These are phyloP conservation scores for Urostyla sp. DNA, from an alignment of 73 alveolate species.

Conservation along the genomic window DNA sequence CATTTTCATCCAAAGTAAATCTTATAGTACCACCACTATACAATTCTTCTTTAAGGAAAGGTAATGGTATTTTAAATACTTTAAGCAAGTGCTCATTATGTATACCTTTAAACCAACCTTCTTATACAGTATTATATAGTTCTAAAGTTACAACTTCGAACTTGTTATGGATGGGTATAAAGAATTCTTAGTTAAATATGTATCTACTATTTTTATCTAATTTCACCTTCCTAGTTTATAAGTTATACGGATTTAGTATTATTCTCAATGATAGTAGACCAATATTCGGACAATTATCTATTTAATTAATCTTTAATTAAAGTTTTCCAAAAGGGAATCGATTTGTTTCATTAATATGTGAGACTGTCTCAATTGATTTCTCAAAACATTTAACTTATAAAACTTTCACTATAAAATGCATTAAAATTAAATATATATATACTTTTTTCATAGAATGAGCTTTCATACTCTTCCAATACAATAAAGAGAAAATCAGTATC, in stretches of 20 bases:
- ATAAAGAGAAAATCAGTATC: constrained; percentile 40
- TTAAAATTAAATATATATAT: no score
- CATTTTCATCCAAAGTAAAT: background rate
- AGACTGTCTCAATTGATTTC: constrained; percentile 21
- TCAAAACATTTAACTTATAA: constrained; percentile 11
- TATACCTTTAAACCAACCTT: constrained; percentile 41
- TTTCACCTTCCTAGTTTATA: constrained; percentile 37
- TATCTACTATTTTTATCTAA: constrained; percentile 3
- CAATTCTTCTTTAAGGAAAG: constrained; percentile 9
- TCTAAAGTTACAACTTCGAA: constrained; percentile 25
- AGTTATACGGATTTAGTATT: constrained; percentile 11
- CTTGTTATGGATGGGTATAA: constrained; percentile 41
- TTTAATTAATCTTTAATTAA: background rate
- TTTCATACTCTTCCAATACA: constrained; percentile 32
- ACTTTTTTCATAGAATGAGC: background rate
- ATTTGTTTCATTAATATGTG: constrained; percentile 37
- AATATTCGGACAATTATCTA: constrained; percentile 15
- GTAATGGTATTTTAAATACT: constrained; percentile 34
- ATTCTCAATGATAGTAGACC: constrained; percentile 37
- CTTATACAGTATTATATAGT: constrained; percentile 4
- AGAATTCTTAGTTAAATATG: constrained; percentile 35
- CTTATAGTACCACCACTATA: background rate
- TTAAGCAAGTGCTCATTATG: constrained; percentile 29
- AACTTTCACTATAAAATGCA: no score
- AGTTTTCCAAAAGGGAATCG: constrained; percentile 52